Percentiles rank a stretch among this genome's conserved stretches.
Evolutionary conservation across 345 rosid species (phyloP).

Genomic region (Eucalyptus victrix): DNA sequence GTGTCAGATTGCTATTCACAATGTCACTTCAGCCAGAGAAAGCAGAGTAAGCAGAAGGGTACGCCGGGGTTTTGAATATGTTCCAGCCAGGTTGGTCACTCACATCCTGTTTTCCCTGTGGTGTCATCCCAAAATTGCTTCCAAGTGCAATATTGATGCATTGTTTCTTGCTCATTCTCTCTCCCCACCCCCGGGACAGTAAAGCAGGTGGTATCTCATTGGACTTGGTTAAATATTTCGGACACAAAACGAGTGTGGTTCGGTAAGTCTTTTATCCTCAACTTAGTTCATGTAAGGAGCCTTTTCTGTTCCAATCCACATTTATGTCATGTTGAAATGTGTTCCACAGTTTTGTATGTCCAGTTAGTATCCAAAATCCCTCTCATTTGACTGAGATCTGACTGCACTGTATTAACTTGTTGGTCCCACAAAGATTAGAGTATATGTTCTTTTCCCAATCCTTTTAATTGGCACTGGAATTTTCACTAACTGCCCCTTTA

Average conservation of each 20-base stretch:
- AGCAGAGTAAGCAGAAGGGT: conserved; percentile 73
- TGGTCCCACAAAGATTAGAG: background rate
- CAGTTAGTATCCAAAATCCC: background rate
- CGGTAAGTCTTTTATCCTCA: conserved; percentile 28
- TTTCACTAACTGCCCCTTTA: background rate
- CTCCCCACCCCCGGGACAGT: conserved; percentile 15
- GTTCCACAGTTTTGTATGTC: background rate
- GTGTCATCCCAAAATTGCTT: background rate
- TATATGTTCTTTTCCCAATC: background rate
- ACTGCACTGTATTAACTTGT: background rate
- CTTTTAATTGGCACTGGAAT: background rate
- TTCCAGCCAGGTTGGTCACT: conserved; percentile 43
- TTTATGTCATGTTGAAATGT: background rate
- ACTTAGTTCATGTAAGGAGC: background rate
- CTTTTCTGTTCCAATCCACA: background rate
- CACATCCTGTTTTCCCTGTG: background rate
- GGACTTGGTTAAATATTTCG: conserved; percentile 89
- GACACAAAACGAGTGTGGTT: conserved; percentile 65
- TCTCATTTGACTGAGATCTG: background rate
- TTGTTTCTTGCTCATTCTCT: background rate
- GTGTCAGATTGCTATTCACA: conserved; percentile 69
- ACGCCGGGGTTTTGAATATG: conserved; percentile 70
- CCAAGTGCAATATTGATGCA: background rate
- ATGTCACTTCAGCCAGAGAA: conserved; percentile 84
- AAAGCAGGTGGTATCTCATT: conserved; percentile 60